These are phyloP conservation scores for Penicillium simplicissimum DNA, from an alignment of 495 filamentous ascomycete species.

Conservation along the genomic window DNA sequence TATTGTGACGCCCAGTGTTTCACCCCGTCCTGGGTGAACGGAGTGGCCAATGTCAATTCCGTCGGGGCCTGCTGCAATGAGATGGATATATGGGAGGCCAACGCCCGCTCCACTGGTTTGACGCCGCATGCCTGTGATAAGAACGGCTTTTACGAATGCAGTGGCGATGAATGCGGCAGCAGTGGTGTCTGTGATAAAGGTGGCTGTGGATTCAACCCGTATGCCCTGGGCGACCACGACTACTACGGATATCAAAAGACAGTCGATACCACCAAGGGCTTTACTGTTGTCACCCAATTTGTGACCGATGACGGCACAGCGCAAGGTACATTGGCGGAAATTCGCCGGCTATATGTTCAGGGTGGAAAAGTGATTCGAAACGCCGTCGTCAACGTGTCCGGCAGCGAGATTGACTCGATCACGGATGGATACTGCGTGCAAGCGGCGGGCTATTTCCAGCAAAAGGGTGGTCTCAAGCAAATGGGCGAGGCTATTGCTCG, in stretches of 20 bases:
- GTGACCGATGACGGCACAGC: conserved; percentile 48
- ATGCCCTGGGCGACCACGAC: conserved; percentile 51
- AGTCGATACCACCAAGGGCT: conserved; percentile 60
- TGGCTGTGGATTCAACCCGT: conserved; percentile 67
- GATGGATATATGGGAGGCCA: conserved; percentile 68
- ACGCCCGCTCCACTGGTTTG: conserved; percentile 53
- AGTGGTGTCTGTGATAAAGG: conserved; percentile 62
- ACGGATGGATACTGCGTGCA: conserved; percentile 27
- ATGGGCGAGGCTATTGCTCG: conserved; percentile 44
- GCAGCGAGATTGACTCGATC: conserved; percentile 25
- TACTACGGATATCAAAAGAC: conserved; percentile 57
- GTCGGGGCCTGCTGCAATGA: conserved; percentile 59
- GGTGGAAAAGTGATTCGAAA: conserved; percentile 54
- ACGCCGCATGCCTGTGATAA: conserved; percentile 59
- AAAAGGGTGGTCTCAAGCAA: conserved; percentile 30
- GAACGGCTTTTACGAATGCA: conserved; percentile 47
- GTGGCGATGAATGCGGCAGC: conserved; percentile 47
- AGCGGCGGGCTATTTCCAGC: conserved; percentile 17
- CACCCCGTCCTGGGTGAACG: conserved; percentile 57
- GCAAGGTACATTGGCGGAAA: conserved; percentile 53
- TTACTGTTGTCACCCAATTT: conserved; percentile 72
- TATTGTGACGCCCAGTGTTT: conserved; percentile 73
- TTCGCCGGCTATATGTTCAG: conserved; percentile 63
- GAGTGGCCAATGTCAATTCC: conserved; percentile 51
- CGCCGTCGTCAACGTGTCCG: conserved; percentile 21